Percentiles rank a stretch among this genome's conserved stretches.
Conservation (phyloP, 2,329 filamentous ascomycete species). For the Falciphora oryzae region DNA sequence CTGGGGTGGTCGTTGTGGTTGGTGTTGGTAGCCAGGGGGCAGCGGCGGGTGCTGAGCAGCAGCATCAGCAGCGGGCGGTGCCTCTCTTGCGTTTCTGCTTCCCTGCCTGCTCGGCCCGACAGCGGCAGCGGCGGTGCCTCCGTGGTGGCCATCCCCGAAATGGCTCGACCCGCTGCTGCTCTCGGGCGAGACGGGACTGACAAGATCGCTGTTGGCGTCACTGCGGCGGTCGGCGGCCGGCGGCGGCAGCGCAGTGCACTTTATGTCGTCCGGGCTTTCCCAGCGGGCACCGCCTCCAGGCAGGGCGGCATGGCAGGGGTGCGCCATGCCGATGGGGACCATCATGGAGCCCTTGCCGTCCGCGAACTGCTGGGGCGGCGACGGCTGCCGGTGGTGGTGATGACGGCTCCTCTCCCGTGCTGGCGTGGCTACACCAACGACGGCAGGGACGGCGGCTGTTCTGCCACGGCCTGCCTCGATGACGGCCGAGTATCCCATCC, state of each 20-base stretch:
- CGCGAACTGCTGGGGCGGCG: neutral
- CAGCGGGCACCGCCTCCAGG: neutral
- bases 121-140: neutral
- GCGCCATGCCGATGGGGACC: constrained; percentile 1
- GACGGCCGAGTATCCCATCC: neutral
- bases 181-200: constrained; percentile 4
- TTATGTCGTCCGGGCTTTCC: constrained; percentile 3
- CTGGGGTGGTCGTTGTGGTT: neutral
- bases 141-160: neutral
- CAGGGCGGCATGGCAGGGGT: neutral
- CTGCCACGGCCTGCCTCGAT: neutral
- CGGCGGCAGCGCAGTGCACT: neutral
- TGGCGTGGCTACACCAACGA: too few species aligned
- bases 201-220: neutral
- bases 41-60: neutral
- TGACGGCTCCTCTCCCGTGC: neutral
- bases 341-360: neutral
- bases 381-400: neutral
- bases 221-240: neutral
- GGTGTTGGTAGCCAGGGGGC: neutral
- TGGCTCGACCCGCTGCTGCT: neutral
- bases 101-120: neutral
- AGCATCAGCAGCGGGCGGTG: neutral
- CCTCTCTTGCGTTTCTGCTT: neutral
- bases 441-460: too few species aligned